Evolutionary conservation across 495 filamentous ascomycete genomes (phyloP).

Genomic region (Aspergillus nanangensis): DNA sequence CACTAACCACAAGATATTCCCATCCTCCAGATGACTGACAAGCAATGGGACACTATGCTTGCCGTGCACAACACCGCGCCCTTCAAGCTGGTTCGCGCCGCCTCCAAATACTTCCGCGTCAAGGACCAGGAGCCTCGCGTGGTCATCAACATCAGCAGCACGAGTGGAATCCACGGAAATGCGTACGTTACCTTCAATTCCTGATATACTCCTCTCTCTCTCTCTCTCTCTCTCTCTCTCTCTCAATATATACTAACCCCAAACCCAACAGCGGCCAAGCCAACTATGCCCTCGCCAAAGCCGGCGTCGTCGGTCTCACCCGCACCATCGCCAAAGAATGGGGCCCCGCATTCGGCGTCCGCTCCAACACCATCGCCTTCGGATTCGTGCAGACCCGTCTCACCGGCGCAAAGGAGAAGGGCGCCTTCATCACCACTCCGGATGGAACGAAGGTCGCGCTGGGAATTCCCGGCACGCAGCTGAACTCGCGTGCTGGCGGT

Average conservation of each 20-base stretch:
- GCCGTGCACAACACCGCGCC: slow-evolving; percentile 76
- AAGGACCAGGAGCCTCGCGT: slow-evolving; percentile 73
- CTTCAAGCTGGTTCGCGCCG: slow-evolving; percentile 74
- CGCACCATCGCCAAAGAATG: slow-evolving; percentile 91
- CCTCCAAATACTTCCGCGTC: slow-evolving; percentile 81
- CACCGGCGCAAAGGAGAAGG: slow-evolving; percentile 75
- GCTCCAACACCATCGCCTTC: slow-evolving; percentile 80
- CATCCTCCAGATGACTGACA: slow-evolving; percentile 66
- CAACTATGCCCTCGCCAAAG: slow-evolving; percentile 82
- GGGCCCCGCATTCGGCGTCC: slow-evolving; percentile 78
- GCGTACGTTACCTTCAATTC: slow-evolving; percentile 39
- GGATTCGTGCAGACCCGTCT: slow-evolving; percentile 73
- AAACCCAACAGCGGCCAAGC: slow-evolving; percentile 57
- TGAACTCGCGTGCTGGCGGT: slow-evolving; percentile 32
- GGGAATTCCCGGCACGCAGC: slow-evolving; percentile 64
- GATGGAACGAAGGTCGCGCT: slow-evolving; percentile 74
- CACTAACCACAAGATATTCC: not conserved
- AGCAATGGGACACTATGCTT: slow-evolving; percentile 85
- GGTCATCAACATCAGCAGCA: slow-evolving; percentile 78
- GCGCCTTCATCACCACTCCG: slow-evolving; percentile 68
- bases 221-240: not conserved
- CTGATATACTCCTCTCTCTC: not conserved
- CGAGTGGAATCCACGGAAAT: slow-evolving; percentile 77
- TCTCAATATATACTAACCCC: not conserved
- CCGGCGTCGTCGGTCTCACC: slow-evolving; percentile 71